phyloP scores from a whole-genome alignment of 257 asterid species.

The Avicennia marina region DNA sequence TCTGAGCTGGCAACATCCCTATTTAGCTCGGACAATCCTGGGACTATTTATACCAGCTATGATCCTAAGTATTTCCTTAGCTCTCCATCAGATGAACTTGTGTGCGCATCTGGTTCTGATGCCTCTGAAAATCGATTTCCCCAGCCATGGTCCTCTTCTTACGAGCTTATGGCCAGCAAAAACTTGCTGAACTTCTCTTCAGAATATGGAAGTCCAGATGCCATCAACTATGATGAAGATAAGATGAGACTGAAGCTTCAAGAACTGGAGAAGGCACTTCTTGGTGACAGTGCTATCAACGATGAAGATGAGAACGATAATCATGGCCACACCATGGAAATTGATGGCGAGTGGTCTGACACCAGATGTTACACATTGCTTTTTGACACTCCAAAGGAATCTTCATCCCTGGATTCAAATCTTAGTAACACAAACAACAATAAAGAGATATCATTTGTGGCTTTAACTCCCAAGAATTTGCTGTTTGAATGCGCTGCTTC shows the following conservation, averaged over 20 bases:
- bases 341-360: conserved; percentile 40
- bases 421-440: conserved; percentile 31
- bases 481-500: conserved; percentile 76
- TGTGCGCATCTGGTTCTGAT: conserved; percentile 28
- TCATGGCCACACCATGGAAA: conserved; percentile 35
- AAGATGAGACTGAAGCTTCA: conserved; percentile 62
- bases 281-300: conserved; percentile 37
- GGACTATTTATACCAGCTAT: conserved; percentile 40
- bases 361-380: conserved; percentile 22
- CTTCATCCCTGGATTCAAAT: conserved; percentile 55
- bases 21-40: conserved; percentile 36
- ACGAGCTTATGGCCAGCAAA: conserved; percentile 16
- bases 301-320: conserved; percentile 19
- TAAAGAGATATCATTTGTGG: conserved; percentile 27
- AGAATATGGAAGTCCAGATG: conserved; percentile 35
- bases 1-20: conserved; percentile 34
- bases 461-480: conserved; percentile 48
- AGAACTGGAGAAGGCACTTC: conserved; percentile 85
- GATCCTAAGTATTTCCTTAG: conserved; percentile 47
- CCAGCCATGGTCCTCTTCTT: conserved; percentile 24
- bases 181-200: conserved; percentile 27
- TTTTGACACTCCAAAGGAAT: conserved; percentile 68
- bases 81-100: conserved; percentile 62
- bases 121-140: conserved; percentile 32
- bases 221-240: conserved; percentile 44